These are phyloP conservation scores for Salix koriyanagi DNA, from an alignment of 345 rosid species.

Conservation along the genomic window DNA sequence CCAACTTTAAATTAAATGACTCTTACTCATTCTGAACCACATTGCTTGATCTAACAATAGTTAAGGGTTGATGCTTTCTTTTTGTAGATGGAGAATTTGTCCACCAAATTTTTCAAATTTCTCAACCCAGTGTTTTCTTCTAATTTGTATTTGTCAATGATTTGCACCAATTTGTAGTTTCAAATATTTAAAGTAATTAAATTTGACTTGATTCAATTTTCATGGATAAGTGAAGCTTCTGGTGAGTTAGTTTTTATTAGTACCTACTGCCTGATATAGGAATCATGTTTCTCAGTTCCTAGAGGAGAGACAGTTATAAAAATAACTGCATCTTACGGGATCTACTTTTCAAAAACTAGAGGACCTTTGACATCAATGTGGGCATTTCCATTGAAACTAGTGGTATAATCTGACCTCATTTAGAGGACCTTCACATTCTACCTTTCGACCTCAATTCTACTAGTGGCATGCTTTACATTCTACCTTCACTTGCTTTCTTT, in stretches of 20 bases:
- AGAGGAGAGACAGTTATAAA: not conserved
- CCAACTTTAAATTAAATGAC: not conserved
- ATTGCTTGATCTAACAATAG: not conserved
- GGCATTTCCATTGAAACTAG: not conserved
- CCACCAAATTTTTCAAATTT: not conserved
- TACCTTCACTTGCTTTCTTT: not conserved
- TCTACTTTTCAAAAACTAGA: not conserved
- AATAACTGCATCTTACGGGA: not conserved
- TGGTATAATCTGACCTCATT: not conserved
- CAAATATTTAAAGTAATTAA: not conserved
- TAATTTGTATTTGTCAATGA: not conserved
- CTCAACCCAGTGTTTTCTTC: not conserved
- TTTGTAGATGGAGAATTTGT: not conserved
- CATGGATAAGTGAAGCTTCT: not conserved
- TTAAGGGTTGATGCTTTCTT: not conserved
- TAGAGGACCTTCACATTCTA: not conserved
- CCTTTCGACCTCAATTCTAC: not conserved
- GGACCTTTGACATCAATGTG: not conserved
- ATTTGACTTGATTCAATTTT: not conserved
- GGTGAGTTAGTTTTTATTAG: not conserved
- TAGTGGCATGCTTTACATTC: not conserved
- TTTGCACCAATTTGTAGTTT: not conserved
- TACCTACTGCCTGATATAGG: not conserved
- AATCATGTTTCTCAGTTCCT: not conserved
- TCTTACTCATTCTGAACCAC: not conserved